A percentile compares a stretch with the other conserved stretches of the same genome.
phyloP scores from a whole-genome alignment of 2,329 filamentous ascomycete genomes.

The Curvularia sp. region DNA sequence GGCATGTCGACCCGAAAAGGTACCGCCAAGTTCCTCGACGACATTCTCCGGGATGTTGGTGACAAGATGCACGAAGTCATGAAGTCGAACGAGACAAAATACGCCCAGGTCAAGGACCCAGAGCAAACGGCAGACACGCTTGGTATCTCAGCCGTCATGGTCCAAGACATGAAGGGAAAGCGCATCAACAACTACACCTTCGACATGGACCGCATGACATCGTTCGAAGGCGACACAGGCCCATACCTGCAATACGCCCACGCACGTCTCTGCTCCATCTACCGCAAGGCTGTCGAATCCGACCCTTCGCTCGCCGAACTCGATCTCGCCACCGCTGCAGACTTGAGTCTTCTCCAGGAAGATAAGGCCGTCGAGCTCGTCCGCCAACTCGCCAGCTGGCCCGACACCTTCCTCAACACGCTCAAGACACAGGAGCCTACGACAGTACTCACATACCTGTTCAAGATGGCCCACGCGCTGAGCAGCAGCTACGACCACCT shows the following conservation, averaged over 20 bases:
- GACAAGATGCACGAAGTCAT: conserved; percentile 99
- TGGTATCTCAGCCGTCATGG: conserved; percentile 95
- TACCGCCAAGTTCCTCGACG: conserved; percentile 60
- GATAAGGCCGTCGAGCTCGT: conserved; percentile 75
- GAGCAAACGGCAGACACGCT: conserved; percentile 82
- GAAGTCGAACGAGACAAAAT: conserved; percentile 89
- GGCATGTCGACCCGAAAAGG: conserved; percentile 69
- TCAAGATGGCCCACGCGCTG: conserved; percentile 83
- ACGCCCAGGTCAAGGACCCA: conserved; percentile 85
- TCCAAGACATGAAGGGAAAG: conserved; percentile 97
- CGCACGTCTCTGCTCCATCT: conserved; percentile 47
- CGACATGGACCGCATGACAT: conserved; percentile 81
- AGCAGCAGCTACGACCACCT: conserved; percentile 83
- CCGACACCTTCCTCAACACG: conserved; percentile 83
- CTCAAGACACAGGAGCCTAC: conserved; percentile 81
- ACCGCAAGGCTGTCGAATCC: conserved; percentile 60
- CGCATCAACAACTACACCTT: conserved; percentile 74
- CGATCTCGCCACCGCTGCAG: conserved; percentile 71
- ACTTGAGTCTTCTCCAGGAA: conserved; percentile 73
- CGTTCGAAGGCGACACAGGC: conserved; percentile 84
- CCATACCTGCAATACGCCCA: conserved; percentile 84
- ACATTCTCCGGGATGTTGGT: conserved; percentile 66
- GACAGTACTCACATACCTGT: conserved; percentile 74
- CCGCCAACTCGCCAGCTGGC: conserved; percentile 81
- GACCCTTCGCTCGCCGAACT: conserved; percentile 58